Percentiles rank a stretch among this genome's conserved stretches.
These are phyloP conservation scores for Termitomyces sp. DNA, from an alignment of 768 basidiomycete species.

Conservation along the genomic window DNA sequence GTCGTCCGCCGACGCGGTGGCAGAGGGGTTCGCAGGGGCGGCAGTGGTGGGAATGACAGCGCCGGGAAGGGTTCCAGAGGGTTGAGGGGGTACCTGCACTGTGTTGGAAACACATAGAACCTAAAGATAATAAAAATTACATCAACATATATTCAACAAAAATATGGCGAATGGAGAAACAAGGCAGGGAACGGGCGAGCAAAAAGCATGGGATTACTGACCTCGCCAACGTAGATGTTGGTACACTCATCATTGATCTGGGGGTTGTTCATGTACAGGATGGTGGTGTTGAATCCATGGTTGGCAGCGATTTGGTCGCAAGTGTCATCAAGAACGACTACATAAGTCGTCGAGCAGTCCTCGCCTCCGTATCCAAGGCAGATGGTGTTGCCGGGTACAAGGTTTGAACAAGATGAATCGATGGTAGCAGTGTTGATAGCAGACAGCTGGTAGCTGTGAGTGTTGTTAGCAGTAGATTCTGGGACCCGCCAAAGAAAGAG, in stretches of 20 bases:
- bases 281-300: slow-evolving; percentile 47
- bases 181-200: no score
- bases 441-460: slow-evolving; percentile 69
- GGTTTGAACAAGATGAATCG: slow-evolving; percentile 57
- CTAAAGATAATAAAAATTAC: slow-evolving; percentile 20
- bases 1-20: slow-evolving; percentile 26
- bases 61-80: slow-evolving; percentile 23
- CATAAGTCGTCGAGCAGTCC: slow-evolving; percentile 65
- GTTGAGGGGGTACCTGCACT: slow-evolving; percentile 44
- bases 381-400: slow-evolving; percentile 45
- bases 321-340: slow-evolving; percentile 53
- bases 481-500: neutral
- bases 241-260: slow-evolving; percentile 54
- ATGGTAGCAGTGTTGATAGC: slow-evolving; percentile 53
- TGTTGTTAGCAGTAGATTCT: slow-evolving; percentile 7
- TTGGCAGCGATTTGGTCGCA: slow-evolving; percentile 49
- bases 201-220: slow-evolving; percentile 29
- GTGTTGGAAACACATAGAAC: slow-evolving; percentile 51
- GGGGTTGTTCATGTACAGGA: slow-evolving; percentile 71
- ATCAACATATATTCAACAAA: neutral
- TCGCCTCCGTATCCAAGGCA: slow-evolving; percentile 61
- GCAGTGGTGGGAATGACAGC: slow-evolving; percentile 33
- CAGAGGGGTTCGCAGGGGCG: slow-evolving; percentile 22
- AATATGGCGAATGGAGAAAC: neutral
- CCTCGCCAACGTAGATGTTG: slow-evolving; percentile 80